Percentiles rank a stretch among this genome's conserved stretches.
These are phyloP conservation scores for Nidularia pulvinata DNA, from an alignment of 768 basidiomycete species.

Conservation along the genomic window DNA sequence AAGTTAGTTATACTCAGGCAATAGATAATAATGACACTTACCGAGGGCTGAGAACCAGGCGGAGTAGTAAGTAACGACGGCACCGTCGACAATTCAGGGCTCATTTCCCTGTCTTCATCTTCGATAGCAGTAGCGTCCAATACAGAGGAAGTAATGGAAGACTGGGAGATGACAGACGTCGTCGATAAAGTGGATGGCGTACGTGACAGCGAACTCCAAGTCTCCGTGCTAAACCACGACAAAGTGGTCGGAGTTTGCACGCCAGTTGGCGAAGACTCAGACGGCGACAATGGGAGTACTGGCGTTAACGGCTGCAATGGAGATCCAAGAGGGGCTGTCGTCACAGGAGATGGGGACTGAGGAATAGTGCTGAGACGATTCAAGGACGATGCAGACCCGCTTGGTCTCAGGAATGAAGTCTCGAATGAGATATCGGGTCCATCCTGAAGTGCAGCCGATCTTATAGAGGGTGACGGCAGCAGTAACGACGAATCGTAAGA, in stretches of 20 bases:
- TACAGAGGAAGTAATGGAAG: constrained; percentile 38
- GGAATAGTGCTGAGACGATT: constrained; percentile 46
- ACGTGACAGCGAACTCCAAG: constrained; percentile 32
- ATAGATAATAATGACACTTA: constrained; percentile 20
- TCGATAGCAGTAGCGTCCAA: constrained; percentile 29
- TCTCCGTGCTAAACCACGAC: constrained; percentile 21
- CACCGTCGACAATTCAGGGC: constrained; percentile 44
- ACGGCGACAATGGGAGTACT: constrained; percentile 31
- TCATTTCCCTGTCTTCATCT: constrained; percentile 19
- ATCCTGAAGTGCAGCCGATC: constrained; percentile 55
- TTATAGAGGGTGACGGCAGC: constrained; percentile 65
- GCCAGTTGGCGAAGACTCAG: constrained; percentile 24
- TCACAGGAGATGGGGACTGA: constrained; percentile 22
- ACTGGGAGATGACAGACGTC: constrained; percentile 39
- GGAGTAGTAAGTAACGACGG: constrained; percentile 58
- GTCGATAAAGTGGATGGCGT: constrained; percentile 33
- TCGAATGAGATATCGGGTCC: constrained; percentile 67
- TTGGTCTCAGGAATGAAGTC: constrained; percentile 73
- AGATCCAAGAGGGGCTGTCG: constrained; percentile 23
- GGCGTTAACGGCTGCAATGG: constrained; percentile 36
- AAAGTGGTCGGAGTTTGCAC: constrained; percentile 29
- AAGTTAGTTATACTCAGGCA: constrained; percentile 2
- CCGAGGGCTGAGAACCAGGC: constrained; percentile 23
- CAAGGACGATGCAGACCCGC: constrained; percentile 43
- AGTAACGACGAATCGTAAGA: constrained; percentile 83